Evolutionary conservation across 768 basidiomycete species (phyloP), one percentile per base, ranked within the genome.

Genomic region (Sporobolomyces phaffii): DNA sequence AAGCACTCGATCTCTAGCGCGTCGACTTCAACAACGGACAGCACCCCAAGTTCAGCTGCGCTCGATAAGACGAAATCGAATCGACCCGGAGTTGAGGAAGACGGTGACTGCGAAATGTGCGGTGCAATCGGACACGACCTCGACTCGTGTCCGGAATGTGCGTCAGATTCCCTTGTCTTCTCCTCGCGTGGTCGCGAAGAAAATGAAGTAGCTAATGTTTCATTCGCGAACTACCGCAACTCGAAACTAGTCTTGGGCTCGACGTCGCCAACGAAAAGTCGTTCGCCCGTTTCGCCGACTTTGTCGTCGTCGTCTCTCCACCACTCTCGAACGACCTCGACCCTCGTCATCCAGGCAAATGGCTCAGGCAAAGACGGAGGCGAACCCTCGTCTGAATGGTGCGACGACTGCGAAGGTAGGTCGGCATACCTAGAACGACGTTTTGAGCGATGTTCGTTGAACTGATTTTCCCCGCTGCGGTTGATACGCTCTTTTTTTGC

Each of bases 31-130:
- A 80, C 36, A 81, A 36, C 33, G 15, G 31, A 31, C 9, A 4
- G 29, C 13, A 28, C 34, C n/a, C 13, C 22, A n/a, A 22, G 26
- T 22, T 17, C 29, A 11, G 63, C 57, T 31, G 57, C 52, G 22
- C 14, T 17, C 18, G 47, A 18, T 5, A 22, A 18, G 69, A 70
- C 6, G 72, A 51, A 14, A 64, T 48, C 4, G 67, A 62, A 31
- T 62, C 60, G 24, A 62, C 86, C 6, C n/a, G n/a, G n/a, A n/a
- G n/a, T n/a, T n/a, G n/a, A n/a, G n/a, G n/a, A n/a, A n/a, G n/a
- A n/a, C n/a, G n/a, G n/a, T n/a, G n/a, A n/a, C n/a, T 93, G 91
- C 78, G 91, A 93, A 76, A 87, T 91, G 49, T 92, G 90, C 78
- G 89, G 90, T 76, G 82, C 83, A 70, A 84, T 85, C 0, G 90